Base-by-base conservation (phyloP, 306 rosid genomes). In the Ceratonia siliqua region DNA sequence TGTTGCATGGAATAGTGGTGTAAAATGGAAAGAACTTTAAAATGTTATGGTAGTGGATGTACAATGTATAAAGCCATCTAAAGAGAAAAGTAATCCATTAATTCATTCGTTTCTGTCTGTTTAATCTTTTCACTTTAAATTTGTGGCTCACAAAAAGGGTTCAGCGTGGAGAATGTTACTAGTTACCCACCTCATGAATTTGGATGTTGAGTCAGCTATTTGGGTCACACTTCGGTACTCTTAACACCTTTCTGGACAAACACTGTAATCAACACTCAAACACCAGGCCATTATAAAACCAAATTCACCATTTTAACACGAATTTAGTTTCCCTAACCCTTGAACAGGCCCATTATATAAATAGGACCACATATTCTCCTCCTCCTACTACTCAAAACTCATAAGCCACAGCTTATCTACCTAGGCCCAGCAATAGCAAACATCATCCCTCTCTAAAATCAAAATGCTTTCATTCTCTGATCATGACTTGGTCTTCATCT, bases 401-500 rank as follows among this genome's bases (percentile, higher is more conserved):
- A 52, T 10, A 69, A 62, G 57, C 58, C 65, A 75, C 33, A 76
- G 15, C 70, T 38, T 62, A 1, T 21, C 15, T 38, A 25, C 22
- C 57, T 64, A 24, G 28, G 21, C 46, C 27, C 38, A 64, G 20
- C 67, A 66, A 30, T 22, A 14, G 0, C 58, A 33, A 4, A 28
- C 32, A 28, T 28, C 32, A 5, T 33, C 45, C 14, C 32, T 59
- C 24, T 49, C 75, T 11, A 82, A 78, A n/a, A n/a, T n/a, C n/a
- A n/a, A 82, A 1, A 82, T 84, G 87, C 13, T 80, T 77, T 8
- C 68, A 10, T 39, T 78, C 53, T 78, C 86, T 22, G 74, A 39
- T 21, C 87, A 82, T 18, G 81, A 78, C 30, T 15, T 90, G 74
- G 82, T 82, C 66, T 64, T 90, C 81, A 73, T 84, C 62, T 90